Base-by-base conservation (phyloP, 352 stramenopile species). In the Globisporangium emineosum region DNA sequence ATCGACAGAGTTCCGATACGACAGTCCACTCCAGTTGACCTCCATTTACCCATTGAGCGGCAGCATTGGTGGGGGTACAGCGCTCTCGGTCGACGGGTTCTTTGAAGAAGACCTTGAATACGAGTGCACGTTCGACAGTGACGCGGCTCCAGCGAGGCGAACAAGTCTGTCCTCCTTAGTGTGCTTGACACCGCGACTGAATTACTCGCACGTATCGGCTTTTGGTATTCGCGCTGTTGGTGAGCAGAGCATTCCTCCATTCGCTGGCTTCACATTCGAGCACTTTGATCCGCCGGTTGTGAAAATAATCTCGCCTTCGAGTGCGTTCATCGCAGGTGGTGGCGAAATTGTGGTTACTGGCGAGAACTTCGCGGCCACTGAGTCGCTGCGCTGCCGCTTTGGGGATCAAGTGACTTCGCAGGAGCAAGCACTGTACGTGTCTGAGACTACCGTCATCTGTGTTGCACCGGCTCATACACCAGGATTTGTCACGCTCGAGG, bases 341-440 rank as follows among this genome's bases (percentile, higher is more conserved):
- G 68, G 78, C 2, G 23, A 64, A 42, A 60, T 88, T 13, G 27
- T 72, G 25, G 5, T 86, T 2, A 61, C 53, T 3, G 79, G 79
- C 3, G 50, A 50, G n/a, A 71, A 83, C 8, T 83, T 86, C 7
- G 15, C 67, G 17, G 13, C 62, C 5, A 71, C 67, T 3, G 60
- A 42, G 13, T 21, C 52, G 2, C 12, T 79, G 17, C 51, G 52
- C n/a, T 88, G 77, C 33, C 59, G 67, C 47, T 84, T 88, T 58
- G 75, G 75, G 5, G 68, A 80, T 49, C 57, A 54, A 1, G 6
- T 6, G 49, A 49, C 45, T n/a, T 62, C 27, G 3, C 13, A 7
- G 27, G 27, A 56, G 50, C 15, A 59, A 10, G 63, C 43, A 2
- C 45, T n/a, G 8, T 71, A 76, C 25, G 43, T 86, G 3, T 85